phyloP scores from a whole-genome alignment of 371 early-diverging fungal genomes.

The Saksenaea oblongispora region DNA sequence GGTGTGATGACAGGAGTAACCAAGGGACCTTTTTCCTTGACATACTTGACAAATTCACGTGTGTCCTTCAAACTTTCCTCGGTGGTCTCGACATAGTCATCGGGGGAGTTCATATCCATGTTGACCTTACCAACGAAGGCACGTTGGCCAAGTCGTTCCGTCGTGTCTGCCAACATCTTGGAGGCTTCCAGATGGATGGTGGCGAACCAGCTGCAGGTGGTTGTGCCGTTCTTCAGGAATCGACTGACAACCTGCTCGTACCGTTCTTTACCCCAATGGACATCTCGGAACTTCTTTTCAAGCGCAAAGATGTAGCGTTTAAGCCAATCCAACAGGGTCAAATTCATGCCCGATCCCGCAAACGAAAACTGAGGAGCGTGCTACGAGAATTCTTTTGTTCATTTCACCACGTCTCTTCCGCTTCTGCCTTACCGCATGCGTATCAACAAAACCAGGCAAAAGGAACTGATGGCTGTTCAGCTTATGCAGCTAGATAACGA shows the following conservation, averaged over 20 bases:
- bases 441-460: conserved; percentile 89
- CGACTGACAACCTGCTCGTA: conserved; percentile 69
- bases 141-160: conserved; percentile 79
- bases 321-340: conserved; percentile 90
- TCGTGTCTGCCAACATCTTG: conserved; percentile 68
- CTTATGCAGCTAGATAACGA: conserved; percentile 35
- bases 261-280: conserved; percentile 59
- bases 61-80: conserved; percentile 69
- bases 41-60: conserved; percentile 65
- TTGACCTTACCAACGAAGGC: conserved; percentile 93
- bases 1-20: conserved; percentile 88
- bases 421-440: conserved; percentile 67
- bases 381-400: conserved; percentile 20
- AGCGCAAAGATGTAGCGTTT: conserved; percentile 84
- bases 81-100: conserved; percentile 72
- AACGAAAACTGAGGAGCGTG: conserved; percentile 95
- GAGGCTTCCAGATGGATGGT: conserved; percentile 83
- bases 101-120: conserved; percentile 90
- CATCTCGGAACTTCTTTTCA: conserved; percentile 70
- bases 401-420: background rate
- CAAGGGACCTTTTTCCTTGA: conserved; percentile 32
- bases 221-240: conserved; percentile 79
- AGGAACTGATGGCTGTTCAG: conserved; percentile 68
- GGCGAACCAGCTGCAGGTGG: conserved; percentile 90
- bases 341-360: conserved; percentile 85